Evolutionary conservation across 106 monocot species (phyloP).

Genomic region (Amphibolis antarctica): DNA sequence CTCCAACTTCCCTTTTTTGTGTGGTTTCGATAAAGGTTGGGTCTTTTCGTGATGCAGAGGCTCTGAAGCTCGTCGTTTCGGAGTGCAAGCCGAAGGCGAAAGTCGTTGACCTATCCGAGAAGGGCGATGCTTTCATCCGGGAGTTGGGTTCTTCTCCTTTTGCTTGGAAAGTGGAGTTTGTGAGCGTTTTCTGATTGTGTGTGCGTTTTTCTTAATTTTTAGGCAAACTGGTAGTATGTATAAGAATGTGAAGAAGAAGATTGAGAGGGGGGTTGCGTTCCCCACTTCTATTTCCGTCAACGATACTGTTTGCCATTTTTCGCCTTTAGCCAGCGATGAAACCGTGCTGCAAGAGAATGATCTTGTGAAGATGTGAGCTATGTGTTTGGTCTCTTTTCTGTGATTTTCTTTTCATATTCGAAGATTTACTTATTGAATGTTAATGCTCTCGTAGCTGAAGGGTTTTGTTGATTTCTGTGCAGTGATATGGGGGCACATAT

Average conservation of each 20-base stretch:
- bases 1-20: background rate
- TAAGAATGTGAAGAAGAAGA: conserved; percentile 95
- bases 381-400: no score
- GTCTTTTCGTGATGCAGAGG: conserved; percentile 23
- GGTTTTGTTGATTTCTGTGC: background rate
- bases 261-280: conserved; percentile 90
- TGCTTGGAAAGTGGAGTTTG: background rate
- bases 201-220: background rate
- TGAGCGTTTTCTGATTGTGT: background rate
- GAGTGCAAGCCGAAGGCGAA: conserved; percentile 76
- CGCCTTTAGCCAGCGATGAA: conserved; percentile 66
- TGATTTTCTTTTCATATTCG: no score
- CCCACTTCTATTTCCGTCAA: conserved; percentile 93
- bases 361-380: conserved; percentile 24
- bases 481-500: conserved; percentile 29
- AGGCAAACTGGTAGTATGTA: conserved; percentile 95
- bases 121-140: conserved; percentile 59
- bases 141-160: conserved; percentile 31
- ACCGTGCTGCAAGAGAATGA: conserved; percentile 63
- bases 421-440: no score
- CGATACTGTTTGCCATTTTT: conserved; percentile 80
- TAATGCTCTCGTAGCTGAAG: no score
- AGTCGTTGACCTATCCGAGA: conserved; percentile 66
- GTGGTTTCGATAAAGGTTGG: background rate
- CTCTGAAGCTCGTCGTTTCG: conserved; percentile 55